Evolutionary conservation across 306 rosid species (phyloP).

Genomic region (Quercus glauca): DNA sequence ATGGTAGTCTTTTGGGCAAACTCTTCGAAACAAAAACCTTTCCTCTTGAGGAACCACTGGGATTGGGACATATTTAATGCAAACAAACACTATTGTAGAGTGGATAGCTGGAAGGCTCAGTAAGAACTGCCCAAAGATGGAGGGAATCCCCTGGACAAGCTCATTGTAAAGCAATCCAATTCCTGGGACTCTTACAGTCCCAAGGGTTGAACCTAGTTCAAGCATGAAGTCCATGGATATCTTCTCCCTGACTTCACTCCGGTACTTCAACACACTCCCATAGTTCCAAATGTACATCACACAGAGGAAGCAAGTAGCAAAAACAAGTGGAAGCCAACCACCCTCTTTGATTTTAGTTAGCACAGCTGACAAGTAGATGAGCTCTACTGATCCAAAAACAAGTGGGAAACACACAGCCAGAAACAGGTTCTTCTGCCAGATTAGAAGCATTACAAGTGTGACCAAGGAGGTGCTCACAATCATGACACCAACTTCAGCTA

Average conservation of each 20-base stretch:
- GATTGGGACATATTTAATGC: slow-evolving; percentile 91
- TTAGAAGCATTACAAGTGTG: slow-evolving; percentile 86
- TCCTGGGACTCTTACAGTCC: slow-evolving; percentile 93
- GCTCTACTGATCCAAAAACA: slow-evolving; percentile 79
- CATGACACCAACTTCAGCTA: slow-evolving; percentile 99
- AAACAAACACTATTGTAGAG: slow-evolving; percentile 76
- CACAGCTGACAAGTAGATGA: slow-evolving; percentile 76
- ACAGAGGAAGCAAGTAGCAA: slow-evolving; percentile 73
- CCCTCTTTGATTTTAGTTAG: slow-evolving; percentile 72
- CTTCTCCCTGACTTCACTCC: slow-evolving; percentile 77
- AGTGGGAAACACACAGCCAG: slow-evolving; percentile 66
- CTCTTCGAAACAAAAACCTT: slow-evolving; percentile 85
- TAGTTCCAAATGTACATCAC: slow-evolving; percentile 99
- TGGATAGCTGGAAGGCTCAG: slow-evolving; percentile 92
- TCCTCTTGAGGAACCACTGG: slow-evolving; percentile 96
- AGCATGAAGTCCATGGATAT: slow-evolving; percentile 73
- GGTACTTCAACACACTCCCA: slow-evolving; percentile 92
- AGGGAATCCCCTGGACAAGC: slow-evolving; percentile 96
- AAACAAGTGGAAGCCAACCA: slow-evolving; percentile 95
- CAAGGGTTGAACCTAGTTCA: slow-evolving; percentile 86
- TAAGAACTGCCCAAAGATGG: slow-evolving; percentile 83
- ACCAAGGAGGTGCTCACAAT: slow-evolving; percentile 88
- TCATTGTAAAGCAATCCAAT: slow-evolving; percentile 89
- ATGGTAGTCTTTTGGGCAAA: slow-evolving; percentile 91
- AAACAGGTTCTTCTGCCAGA: slow-evolving; percentile 91